Base-by-base conservation (phyloP, 441 rosid species). In the Aleurites moluccanus region DNA sequence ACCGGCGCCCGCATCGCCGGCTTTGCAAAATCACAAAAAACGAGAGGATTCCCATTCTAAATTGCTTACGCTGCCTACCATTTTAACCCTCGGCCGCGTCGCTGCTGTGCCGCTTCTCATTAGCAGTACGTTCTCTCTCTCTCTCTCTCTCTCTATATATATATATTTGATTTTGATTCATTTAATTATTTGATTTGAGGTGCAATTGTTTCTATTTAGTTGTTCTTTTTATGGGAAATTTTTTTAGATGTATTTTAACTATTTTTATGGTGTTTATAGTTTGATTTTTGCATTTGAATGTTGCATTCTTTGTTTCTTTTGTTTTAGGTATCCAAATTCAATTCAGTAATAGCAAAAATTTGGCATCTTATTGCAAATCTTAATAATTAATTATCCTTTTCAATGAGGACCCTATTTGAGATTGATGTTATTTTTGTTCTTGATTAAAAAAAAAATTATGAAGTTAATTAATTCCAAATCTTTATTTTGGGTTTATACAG, bases 81-180 rank as follows among this genome's bases (percentile, higher is more conserved):
- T 96, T 59, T 86, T 96, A 80, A 96, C 99, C 60, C 92, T 96
- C 65, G 98, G 90, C 52, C 98, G 99, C 60, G 95, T 96, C 55
- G 91, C 88, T 60, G 94, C 97, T 60, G 95, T 96, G 73, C 99
- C 99, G 42, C 84, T 96, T 74, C 89, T 96, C 49, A 72, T 96
- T 73, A 72, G 85, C 72, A 87, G 99, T 96, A 84, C 60, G n/a
- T n/a, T n/a, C n/a, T n/a, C n/a, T n/a, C n/a, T n/a, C n/a, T n/a
- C n/a, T n/a, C n/a, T n/a, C n/a, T n/a, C n/a, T n/a, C n/a, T n/a
- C n/a, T n/a, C n/a, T n/a, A n/a, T n/a, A n/a, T n/a, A n/a, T n/a
- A n/a, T n/a, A n/a, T n/a, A n/a, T n/a, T n/a, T n/a, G n/a, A n/a
- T n/a, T 60, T 20, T 38, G 74, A 47, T 62, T 7, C 66, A 7